Evolutionary conservation across 371 early-diverging fungal genomes (phyloP).

Genomic region (Lichtheimia hyalospora): DNA sequence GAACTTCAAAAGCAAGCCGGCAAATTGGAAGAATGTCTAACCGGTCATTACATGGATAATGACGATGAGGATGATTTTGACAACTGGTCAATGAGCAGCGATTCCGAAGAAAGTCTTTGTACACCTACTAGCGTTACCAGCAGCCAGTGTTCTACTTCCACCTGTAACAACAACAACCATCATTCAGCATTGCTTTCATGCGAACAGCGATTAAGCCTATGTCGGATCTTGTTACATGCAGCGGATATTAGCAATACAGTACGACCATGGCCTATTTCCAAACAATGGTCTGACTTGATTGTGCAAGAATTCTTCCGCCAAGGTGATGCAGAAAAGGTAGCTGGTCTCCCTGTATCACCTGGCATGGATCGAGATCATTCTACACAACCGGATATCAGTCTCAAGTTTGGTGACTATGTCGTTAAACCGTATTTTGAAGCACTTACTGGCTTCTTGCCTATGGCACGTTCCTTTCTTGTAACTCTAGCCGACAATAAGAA

Average conservation of each 20-base stretch:
- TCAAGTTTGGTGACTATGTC: slow-evolving; percentile 81
- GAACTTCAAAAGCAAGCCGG: slow-evolving; percentile 8
- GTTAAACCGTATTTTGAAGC: slow-evolving; percentile 79
- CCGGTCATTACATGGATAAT: not conserved
- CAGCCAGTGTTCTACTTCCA: not conserved
- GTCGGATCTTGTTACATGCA: slow-evolving; percentile 77
- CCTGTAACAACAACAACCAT: not conserved
- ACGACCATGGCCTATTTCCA: slow-evolving; percentile 79
- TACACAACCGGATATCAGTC: slow-evolving; percentile 70
- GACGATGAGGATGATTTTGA: not conserved
- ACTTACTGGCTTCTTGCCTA: slow-evolving; percentile 68
- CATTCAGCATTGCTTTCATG: not conserved
- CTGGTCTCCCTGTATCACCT: slow-evolving; percentile 76
- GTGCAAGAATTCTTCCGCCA: slow-evolving; percentile 85
- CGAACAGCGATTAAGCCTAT: slow-evolving; percentile 58
- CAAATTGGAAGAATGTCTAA: slow-evolving; percentile 19
- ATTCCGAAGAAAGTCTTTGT: not conserved
- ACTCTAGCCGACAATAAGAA: slow-evolving; percentile 36
- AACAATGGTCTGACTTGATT: slow-evolving; percentile 87
- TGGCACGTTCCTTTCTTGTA: slow-evolving; percentile 31
- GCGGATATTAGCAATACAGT: slow-evolving; percentile 90
- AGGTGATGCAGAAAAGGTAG: slow-evolving; percentile 78
- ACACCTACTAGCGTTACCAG: not conserved
- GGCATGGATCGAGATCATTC: slow-evolving; percentile 83
- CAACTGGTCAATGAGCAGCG: too few relatives aligned